Conservation (phyloP, 345 rosid species). For the Brassica nigra region DNA sequence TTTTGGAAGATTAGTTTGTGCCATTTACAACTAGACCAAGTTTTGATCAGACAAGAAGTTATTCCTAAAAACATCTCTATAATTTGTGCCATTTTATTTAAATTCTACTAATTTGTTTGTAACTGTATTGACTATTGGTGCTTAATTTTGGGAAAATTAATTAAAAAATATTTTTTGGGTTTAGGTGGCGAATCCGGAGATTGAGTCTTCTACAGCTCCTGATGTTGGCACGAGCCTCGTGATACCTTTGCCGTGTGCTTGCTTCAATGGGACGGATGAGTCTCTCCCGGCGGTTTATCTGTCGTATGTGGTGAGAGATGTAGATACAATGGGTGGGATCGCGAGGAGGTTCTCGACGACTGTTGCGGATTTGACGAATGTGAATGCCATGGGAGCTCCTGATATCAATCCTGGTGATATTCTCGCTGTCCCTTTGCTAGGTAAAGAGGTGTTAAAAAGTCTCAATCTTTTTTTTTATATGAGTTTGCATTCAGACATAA, state of each 20-base stretch:
- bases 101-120: no score
- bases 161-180: no score
- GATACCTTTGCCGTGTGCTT: slow-evolving; percentile 91
- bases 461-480: background rate
- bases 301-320: slow-evolving; percentile 73
- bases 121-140: no score
- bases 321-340: slow-evolving; percentile 70
- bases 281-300: slow-evolving; percentile 76
- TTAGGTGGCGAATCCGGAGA: slow-evolving; percentile 70
- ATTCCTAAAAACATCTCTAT: no score
- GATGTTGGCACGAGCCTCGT: slow-evolving; percentile 76
- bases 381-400: slow-evolving; percentile 88
- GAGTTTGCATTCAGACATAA: background rate
- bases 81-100: no score
- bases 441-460: slow-evolving; percentile 36
- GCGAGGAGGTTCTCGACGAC: slow-evolving; percentile 74
- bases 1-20: no score
- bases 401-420: slow-evolving; percentile 74
- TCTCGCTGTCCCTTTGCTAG: slow-evolving; percentile 82
- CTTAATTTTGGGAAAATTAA: no score
- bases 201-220: slow-evolving; percentile 54
- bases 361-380: slow-evolving; percentile 86
- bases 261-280: slow-evolving; percentile 87
- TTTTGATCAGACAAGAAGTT: no score
- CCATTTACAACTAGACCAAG: no score